A percentile compares a stretch with the other conserved stretches of the same genome.
Conservation (phyloP, 2,329 filamentous ascomycete genomes). For the Fusarium lyarnte region DNA sequence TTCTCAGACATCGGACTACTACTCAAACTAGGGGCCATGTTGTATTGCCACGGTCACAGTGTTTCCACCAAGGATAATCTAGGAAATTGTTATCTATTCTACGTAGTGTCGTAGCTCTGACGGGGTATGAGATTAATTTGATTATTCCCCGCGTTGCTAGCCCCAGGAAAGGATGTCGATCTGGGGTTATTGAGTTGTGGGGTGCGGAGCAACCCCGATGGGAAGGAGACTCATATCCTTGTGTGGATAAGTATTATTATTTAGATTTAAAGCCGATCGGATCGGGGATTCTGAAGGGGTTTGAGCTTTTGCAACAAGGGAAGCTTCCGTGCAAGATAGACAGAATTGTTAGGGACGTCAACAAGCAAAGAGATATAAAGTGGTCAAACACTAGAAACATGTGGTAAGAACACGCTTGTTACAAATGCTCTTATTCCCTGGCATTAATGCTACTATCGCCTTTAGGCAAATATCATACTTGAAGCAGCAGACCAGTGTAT, state of each 20-base stretch:
- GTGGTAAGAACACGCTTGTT: background rate
- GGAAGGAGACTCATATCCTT: slow-evolving; percentile 2
- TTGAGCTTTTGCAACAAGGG: background rate
- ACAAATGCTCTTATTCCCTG: background rate
- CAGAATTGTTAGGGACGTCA: background rate
- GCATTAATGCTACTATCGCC: background rate
- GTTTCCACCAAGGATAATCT: slow-evolving; percentile 31
- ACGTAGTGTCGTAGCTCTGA: background rate
- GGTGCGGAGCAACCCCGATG: background rate
- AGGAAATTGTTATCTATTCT: background rate
- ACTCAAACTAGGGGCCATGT: background rate
- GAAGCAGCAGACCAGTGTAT: background rate
- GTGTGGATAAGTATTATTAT: no score
- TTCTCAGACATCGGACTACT: background rate
- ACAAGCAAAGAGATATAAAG: background rate
- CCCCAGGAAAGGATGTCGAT: slow-evolving; percentile 1
- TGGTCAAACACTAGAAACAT: background rate
- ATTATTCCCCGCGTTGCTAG: slow-evolving; percentile 8
- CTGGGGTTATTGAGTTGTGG: slow-evolving; percentile 15
- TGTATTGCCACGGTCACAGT: background rate
- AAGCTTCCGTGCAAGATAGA: background rate
- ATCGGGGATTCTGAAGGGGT: background rate
- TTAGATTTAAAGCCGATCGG: no score
- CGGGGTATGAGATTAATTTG: background rate
- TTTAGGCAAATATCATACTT: slow-evolving; percentile 22